Evolutionary conservation across 2,329 filamentous ascomycete species (phyloP).

Genomic region (Penicillium sp.): DNA sequence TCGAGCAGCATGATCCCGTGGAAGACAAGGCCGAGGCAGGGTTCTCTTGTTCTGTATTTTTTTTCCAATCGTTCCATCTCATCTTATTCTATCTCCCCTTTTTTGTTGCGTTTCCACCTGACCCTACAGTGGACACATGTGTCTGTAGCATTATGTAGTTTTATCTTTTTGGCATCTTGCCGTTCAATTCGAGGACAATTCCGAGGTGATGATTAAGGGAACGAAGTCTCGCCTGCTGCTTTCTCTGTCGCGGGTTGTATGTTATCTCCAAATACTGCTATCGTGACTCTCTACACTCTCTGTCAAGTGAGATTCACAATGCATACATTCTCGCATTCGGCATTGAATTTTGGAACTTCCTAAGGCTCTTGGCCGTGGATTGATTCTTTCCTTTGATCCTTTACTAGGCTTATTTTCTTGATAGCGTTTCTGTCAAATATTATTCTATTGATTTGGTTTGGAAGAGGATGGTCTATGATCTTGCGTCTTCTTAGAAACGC

Average conservation of each 20-base stretch:
- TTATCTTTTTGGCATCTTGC: constrained; percentile 4
- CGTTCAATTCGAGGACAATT: constrained; percentile 9
- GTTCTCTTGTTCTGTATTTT: background rate
- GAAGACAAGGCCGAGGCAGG: background rate
- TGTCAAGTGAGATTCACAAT: constrained; percentile 11
- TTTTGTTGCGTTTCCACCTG: background rate
- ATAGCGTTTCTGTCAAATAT: constrained; percentile 1
- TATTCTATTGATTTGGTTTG: background rate
- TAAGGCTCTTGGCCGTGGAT: background rate
- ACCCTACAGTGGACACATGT: constrained; percentile 6
- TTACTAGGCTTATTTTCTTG: background rate
- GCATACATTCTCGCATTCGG: constrained; percentile 11
- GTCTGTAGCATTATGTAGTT: constrained; percentile 23
- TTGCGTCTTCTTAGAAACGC: background rate
- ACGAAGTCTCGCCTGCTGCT: constrained; percentile 4
- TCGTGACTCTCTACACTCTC: background rate
- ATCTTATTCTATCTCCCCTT: background rate
- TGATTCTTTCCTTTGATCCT: background rate
- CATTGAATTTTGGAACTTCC: constrained; percentile 9
- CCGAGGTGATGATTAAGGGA: constrained; percentile 14
- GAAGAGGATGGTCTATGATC: background rate
- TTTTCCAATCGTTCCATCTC: background rate
- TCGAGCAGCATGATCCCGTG: background rate
- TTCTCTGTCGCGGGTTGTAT: background rate
- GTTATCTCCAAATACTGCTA: constrained; percentile 1